Percentiles rank a stretch among this genome's conserved stretches.
phyloP scores from a whole-genome alignment of 768 basidiomycete species.

The Amanita polypyramis region DNA sequence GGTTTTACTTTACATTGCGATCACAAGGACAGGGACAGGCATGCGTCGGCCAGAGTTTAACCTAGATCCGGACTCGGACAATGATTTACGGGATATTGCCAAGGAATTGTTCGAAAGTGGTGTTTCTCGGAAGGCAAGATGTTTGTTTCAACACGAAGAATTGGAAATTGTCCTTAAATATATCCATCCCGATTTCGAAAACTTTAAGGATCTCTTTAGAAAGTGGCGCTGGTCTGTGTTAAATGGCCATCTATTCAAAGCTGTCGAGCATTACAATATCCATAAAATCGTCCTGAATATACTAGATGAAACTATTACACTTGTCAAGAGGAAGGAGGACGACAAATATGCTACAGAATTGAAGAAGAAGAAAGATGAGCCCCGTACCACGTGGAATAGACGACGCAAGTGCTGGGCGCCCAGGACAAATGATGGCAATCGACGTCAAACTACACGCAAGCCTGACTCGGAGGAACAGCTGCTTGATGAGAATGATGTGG shows the following conservation, averaged over 20 bases:
- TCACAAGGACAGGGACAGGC: conserved; percentile 1
- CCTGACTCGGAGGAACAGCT: too few species aligned
- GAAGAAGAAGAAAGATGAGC: too few species aligned
- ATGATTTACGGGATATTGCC: not conserved
- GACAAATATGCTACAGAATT: too few species aligned
- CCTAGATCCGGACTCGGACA: not conserved
- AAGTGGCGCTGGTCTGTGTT: not conserved
- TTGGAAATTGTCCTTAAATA: not conserved
- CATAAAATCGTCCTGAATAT: not conserved
- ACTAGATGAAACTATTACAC: not conserved
- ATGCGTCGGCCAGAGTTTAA: not conserved
- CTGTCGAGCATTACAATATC: not conserved
- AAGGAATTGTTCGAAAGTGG: not conserved
- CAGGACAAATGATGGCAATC: too few species aligned
- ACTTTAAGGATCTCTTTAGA: not conserved
- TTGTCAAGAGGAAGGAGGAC: too few species aligned
- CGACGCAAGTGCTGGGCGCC: too few species aligned
- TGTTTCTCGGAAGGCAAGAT: too few species aligned
- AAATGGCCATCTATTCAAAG: not conserved
- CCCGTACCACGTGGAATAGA: too few species aligned
- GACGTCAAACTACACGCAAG: too few species aligned
- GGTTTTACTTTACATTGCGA: conserved; percentile 12
- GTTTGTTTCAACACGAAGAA: too few species aligned
- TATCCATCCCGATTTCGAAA: not conserved
- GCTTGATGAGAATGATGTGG: too few species aligned